phyloP scores from a whole-genome alignment of 768 basidiomycete genomes.

The Leccinum subtestaceum region DNA sequence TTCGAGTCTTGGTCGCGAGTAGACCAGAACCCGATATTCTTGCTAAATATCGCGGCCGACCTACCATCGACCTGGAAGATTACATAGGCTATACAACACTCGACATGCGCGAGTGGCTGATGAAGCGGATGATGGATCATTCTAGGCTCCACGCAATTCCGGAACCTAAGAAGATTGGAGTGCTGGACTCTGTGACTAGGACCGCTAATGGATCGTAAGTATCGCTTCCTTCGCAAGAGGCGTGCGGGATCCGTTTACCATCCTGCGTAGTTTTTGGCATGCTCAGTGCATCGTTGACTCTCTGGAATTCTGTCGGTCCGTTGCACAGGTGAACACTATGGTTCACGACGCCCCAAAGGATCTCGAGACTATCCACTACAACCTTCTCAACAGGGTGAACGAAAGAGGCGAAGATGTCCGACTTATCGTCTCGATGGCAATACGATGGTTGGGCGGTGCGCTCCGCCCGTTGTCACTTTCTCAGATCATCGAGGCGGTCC shows the following conservation, averaged over 20 bases:
- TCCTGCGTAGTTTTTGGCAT: slow-evolving; percentile 22
- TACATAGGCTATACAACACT: slow-evolving; percentile 17
- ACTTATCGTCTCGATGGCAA: slow-evolving; percentile 23
- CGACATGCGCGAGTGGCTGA: slow-evolving; percentile 27
- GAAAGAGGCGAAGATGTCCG: slow-evolving; percentile 25
- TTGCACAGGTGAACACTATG: slow-evolving; percentile 22
- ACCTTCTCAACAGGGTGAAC: slow-evolving; percentile 20
- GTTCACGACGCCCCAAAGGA: slow-evolving; percentile 17
- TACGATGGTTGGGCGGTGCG: slow-evolving; percentile 26
- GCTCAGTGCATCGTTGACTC: slow-evolving; percentile 30
- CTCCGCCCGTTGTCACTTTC: slow-evolving; percentile 26
- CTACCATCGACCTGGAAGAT: slow-evolving; percentile 22
- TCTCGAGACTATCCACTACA: slow-evolving; percentile 21
- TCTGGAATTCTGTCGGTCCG: slow-evolving; percentile 24
- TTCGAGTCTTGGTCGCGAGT: slow-evolving; percentile 25
- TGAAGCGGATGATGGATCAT: slow-evolving; percentile 25
- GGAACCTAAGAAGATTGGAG: slow-evolving; percentile 19
- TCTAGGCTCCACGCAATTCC: slow-evolving; percentile 25
- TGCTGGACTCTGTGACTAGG: slow-evolving; percentile 15
- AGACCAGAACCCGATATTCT: slow-evolving; percentile 21
- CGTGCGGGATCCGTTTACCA: not conserved
- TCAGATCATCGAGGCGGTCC: slow-evolving; percentile 29
- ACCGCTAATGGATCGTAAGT: slow-evolving; percentile 22
- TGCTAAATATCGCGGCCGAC: slow-evolving; percentile 16
- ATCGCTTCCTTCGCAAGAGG: not conserved